Conservation (phyloP, 2,329 filamentous ascomycete species). For the Colletotrichum liriopes region DNA sequence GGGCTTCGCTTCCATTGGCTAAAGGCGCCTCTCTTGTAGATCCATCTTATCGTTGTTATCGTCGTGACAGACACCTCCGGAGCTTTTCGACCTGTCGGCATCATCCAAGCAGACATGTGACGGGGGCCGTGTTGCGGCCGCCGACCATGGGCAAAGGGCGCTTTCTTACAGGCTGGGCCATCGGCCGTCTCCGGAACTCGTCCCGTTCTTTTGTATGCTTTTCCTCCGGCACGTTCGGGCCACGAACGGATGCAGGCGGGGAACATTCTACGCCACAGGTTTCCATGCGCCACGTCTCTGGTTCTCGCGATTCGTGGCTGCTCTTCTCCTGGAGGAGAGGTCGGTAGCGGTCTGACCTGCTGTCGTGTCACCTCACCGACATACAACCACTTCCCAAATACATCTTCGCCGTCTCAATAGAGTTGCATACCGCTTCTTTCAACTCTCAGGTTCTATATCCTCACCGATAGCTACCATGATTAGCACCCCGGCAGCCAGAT, state of each 20-base stretch:
- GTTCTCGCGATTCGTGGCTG: neutral
- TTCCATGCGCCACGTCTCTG: neutral
- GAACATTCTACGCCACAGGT: neutral
- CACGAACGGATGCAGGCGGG: neutral
- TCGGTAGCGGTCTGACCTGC: neutral
- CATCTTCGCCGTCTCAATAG: neutral
- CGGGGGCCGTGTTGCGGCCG: neutral
- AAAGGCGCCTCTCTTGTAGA: neutral
- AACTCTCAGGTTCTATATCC: neutral
- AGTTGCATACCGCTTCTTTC: slow-evolving; percentile 2
- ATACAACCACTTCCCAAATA: neutral
- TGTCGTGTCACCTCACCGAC: neutral
- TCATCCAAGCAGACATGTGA: slow-evolving; percentile 13
- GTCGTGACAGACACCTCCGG: neutral
- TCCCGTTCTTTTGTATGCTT: neutral
- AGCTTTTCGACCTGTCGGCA: slow-evolving; percentile 23
- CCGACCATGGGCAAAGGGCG: neutral
- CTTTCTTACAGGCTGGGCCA: slow-evolving; percentile 7
- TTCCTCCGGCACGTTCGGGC: neutral
- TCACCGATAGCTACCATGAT: neutral
- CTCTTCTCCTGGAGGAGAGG: neutral
- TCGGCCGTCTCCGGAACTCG: neutral
- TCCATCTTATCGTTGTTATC: neutral
- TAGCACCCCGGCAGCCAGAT: slow-evolving; percentile 19
- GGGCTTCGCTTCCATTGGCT: neutral